Conservation (phyloP, 2,329 filamentous ascomycete genomes). For the Talaromyces atroroseus region DNA sequence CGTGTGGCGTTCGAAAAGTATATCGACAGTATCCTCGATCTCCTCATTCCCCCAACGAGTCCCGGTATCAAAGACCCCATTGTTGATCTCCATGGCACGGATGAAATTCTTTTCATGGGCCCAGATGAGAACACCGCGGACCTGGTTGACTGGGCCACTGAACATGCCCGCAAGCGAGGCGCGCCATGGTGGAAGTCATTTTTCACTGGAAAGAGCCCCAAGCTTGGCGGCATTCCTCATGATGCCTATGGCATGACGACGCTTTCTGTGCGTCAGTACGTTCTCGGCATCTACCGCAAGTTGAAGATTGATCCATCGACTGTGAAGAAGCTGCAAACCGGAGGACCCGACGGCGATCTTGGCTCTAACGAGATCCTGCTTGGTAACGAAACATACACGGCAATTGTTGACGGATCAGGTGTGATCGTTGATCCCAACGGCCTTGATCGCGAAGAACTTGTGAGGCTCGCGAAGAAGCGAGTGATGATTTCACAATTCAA, state of each 20-base stretch:
- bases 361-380: slow-evolving; percentile 97
- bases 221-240: slow-evolving; percentile 92
- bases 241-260: slow-evolving; percentile 98
- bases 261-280: slow-evolving; percentile 89
- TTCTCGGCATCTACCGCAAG: slow-evolving; percentile 96
- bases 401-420: slow-evolving; percentile 93
- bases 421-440: slow-evolving; percentile 91
- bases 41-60: slow-evolving; percentile 80
- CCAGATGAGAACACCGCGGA: slow-evolving; percentile 98
- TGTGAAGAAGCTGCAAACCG: slow-evolving; percentile 93
- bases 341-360: slow-evolving; percentile 91
- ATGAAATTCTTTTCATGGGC: slow-evolving; percentile 97
- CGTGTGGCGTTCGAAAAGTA: slow-evolving; percentile 97
- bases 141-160: slow-evolving; percentile 96
- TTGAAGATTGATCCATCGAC: slow-evolving; percentile 77
- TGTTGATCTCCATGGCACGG: slow-evolving; percentile 87
- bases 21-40: slow-evolving; percentile 95
- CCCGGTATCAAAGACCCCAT: slow-evolving; percentile 99
- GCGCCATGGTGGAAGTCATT: slow-evolving; percentile 99
- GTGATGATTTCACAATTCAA: slow-evolving; percentile 90
- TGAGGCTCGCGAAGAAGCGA: slow-evolving; percentile 77
- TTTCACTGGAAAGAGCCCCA: slow-evolving; percentile 97
- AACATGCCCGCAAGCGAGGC: slow-evolving; percentile 79
- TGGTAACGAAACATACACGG: slow-evolving; percentile 89
- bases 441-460: slow-evolving; percentile 74